phyloP scores from a whole-genome alignment of 148 eudicot species.

The Spergularia bocconei region DNA sequence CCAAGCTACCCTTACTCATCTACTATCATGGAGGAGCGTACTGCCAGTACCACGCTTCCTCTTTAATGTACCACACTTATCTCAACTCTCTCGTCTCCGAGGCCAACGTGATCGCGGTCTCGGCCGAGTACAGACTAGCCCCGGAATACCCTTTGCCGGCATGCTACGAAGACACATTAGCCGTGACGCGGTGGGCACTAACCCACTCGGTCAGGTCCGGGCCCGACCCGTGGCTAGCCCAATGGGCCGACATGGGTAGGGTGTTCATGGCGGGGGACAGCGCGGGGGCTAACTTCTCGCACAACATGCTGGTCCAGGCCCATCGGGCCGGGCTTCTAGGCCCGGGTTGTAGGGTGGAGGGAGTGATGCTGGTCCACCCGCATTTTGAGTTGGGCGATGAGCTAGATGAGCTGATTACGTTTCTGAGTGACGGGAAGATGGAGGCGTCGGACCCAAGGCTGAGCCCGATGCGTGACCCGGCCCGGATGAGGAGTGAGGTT shows the following conservation, averaged over 20 bases:
- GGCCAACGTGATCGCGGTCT: conserved; percentile 31
- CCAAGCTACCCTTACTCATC: conserved; percentile 32
- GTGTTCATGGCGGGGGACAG: conserved; percentile 52
- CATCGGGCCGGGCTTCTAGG: not conserved
- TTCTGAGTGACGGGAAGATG: conserved; percentile 18
- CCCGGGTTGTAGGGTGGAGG: not conserved
- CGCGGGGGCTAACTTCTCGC: conserved; percentile 48
- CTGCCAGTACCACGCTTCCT: conserved; percentile 34
- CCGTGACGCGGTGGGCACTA: conserved; percentile 33
- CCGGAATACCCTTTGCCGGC: conserved; percentile 45
- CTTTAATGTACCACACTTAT: conserved; percentile 28
- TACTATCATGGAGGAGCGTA: conserved; percentile 48
- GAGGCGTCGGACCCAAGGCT: conserved; percentile 34
- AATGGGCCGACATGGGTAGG: conserved; percentile 27
- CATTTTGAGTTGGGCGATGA: conserved; percentile 24
- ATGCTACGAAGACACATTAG: conserved; percentile 45
- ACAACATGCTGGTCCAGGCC: conserved; percentile 30
- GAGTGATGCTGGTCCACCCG: conserved; percentile 31
- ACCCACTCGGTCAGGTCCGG: conserved; percentile 22
- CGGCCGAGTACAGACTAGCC: conserved; percentile 43
- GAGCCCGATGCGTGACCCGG: conserved; percentile 32
- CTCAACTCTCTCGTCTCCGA: conserved; percentile 27
- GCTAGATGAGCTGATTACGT: conserved; percentile 19
- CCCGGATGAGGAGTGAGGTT: conserved; percentile 18
- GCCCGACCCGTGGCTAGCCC: conserved; percentile 36